Conservation (phyloP, 1,139 yeast genomes). For the Diutina neorugosa region DNA sequence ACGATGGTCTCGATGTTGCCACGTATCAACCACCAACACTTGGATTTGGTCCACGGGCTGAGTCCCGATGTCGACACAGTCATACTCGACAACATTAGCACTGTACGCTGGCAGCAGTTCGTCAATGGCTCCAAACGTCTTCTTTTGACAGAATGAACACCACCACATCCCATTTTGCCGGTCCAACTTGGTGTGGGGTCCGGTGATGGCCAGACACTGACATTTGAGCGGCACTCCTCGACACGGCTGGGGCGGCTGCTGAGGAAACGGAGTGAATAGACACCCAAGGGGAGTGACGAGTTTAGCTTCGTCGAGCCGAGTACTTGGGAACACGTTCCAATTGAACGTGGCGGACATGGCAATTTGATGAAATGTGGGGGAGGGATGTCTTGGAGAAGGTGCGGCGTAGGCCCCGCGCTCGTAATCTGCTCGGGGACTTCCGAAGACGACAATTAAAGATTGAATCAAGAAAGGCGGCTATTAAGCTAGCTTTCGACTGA, state of each 20-base stretch:
- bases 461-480: no score
- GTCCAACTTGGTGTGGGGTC: conserved; percentile 21
- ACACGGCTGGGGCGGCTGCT: conserved; percentile 4
- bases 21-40: conserved; percentile 19
- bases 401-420: neutral
- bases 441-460: no score
- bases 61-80: neutral
- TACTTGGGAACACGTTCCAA: conserved; percentile 42
- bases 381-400: neutral
- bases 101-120: neutral
- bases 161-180: conserved; percentile 24
- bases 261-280: conserved; percentile 19
- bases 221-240: conserved; percentile 10
- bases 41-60: neutral
- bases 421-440: no score
- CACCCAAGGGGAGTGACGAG: conserved; percentile 29
- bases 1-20: conserved; percentile 18
- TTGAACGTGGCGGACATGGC: conserved; percentile 20
- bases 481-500: no score
- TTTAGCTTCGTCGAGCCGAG: conserved; percentile 23
- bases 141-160: conserved; percentile 26
- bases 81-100: neutral
- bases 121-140: conserved; percentile 7
- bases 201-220: neutral
- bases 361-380: neutral